Percentiles rank a stretch among this genome's conserved stretches.
These are phyloP conservation scores for Telfairia occidentalis DNA, from an alignment of 331 rosid species.

Conservation along the genomic window DNA sequence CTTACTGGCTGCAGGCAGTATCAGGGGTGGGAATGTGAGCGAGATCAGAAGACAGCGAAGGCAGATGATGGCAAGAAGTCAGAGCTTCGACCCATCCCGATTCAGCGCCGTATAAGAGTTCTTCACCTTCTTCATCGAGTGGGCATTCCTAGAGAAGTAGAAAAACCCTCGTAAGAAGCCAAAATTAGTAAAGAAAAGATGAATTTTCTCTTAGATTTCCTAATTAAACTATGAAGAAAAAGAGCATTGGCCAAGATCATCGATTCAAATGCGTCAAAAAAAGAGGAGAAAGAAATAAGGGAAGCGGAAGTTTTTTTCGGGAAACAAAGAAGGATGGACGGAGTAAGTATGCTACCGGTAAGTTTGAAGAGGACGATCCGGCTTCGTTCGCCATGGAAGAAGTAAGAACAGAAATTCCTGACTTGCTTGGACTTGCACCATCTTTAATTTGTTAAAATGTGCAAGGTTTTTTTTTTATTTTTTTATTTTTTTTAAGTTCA, in stretches of 20 bases:
- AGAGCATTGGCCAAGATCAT: not conserved
- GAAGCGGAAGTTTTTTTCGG: not conserved
- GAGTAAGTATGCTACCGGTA: conserved; percentile 16
- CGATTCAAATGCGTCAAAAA: not conserved
- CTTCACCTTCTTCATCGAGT: conserved; percentile 37
- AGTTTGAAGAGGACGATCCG: conserved; percentile 24
- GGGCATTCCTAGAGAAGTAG: conserved; percentile 19
- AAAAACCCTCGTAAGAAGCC: not conserved
- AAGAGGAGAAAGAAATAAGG: not conserved
- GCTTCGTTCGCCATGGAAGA: conserved; percentile 25
- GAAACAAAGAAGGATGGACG: not conserved
- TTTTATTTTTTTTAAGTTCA: too few species aligned
- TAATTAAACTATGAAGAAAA: not conserved
- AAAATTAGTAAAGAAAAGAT: not conserved
- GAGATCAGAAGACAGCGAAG: conserved; percentile 43
- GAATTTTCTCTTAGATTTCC: not conserved
- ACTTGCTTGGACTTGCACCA: not conserved
- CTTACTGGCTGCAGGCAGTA: conserved; percentile 49
- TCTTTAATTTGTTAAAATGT: too few species aligned
- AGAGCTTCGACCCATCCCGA: conserved; percentile 82
- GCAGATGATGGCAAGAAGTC: conserved; percentile 49
- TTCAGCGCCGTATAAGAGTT: conserved; percentile 30
- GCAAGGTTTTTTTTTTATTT: too few species aligned
- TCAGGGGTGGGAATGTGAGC: conserved; percentile 52
- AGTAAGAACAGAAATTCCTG: not conserved